phyloP scores from a whole-genome alignment of 495 filamentous ascomycete species.

The Apiosordaria backusii region DNA sequence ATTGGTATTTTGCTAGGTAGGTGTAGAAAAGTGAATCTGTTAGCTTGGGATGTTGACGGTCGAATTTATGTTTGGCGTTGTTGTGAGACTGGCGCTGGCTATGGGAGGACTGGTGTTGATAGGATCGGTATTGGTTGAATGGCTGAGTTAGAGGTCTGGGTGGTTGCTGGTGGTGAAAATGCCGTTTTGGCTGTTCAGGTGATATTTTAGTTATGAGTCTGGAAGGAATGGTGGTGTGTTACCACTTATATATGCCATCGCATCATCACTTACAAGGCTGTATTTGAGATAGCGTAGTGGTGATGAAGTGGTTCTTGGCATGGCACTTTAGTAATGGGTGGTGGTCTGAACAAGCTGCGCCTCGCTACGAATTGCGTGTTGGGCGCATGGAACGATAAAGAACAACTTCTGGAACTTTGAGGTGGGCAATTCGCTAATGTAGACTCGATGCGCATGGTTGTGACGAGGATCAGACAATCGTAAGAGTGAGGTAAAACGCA shows the following conservation, averaged over 20 bases:
- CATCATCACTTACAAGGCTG: background rate
- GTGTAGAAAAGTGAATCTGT: background rate
- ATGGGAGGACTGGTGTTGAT: background rate
- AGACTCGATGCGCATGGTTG: background rate
- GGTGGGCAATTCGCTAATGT: background rate
- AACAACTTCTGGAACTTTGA: constrained; percentile 4
- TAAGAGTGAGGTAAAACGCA: background rate
- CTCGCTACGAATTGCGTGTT: background rate
- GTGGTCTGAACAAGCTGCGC: constrained; percentile 3
- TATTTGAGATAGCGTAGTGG: constrained; percentile 5
- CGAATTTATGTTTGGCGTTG: background rate
- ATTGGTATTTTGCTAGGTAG: background rate
- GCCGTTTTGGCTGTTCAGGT: background rate
- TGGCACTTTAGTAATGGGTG: background rate
- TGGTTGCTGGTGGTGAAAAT: background rate
- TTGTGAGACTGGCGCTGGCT: background rate
- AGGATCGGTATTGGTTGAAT: background rate
- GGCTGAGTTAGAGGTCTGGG: background rate
- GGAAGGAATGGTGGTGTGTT: background rate
- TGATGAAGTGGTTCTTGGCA: constrained; percentile 1
- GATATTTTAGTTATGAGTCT: background rate
- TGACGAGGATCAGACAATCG: constrained; percentile 6
- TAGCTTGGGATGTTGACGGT: background rate
- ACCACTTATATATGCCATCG: background rate
- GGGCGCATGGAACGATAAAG: background rate